Evolutionary conservation across 2,329 filamentous ascomycete genomes (phyloP), one percentile per base, ranked within the genome.

Genomic region (Monilinia fructicola): DNA sequence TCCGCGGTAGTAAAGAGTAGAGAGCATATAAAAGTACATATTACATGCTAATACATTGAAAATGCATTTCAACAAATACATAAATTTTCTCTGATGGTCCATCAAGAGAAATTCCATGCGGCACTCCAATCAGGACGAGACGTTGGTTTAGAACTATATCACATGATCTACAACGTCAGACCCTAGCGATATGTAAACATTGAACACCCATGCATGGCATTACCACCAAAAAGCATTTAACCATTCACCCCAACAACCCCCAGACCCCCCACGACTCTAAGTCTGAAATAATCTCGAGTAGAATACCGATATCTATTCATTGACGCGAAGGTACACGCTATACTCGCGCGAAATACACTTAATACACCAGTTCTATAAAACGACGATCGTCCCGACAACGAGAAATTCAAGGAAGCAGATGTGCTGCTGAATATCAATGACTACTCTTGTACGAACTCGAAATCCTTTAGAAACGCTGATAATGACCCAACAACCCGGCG

Each of bases 391-490:
- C 65, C 64, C 40, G 66, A 52, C 58, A 67, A 50, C 59, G 58
- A 65, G 48, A 46, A 58, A 65, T 66, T 61, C 67, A 44, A 66
- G 63, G 55, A 64, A 70, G 66, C 72, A 70, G 69, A 76, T 76
- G 74, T 70, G 69, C 72, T 68, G 54, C 70, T 64, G 54, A 66
- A 71, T 62, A 84, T 87, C 85, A 85, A 89, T 89, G 87, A 89
- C 87, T 86, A 88, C 87, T 78, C 81, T 89, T 52, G 81, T 89
- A 78, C 83, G 82, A 78, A 84, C 83, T 76, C 85, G 85, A 77
- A 82, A 83, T 79, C 84, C 85, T 81, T 81, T 89, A 79, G 82
- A 88, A 85, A 80, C 85, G 77, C 81, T 88, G 82, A 89, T 85
- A 83, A 89, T 89, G 87, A 87, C 85, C 79, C 71, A 76, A 72